Base-by-base conservation (phyloP, 768 basidiomycete genomes). In the Hydnomerulius pinastri region DNA sequence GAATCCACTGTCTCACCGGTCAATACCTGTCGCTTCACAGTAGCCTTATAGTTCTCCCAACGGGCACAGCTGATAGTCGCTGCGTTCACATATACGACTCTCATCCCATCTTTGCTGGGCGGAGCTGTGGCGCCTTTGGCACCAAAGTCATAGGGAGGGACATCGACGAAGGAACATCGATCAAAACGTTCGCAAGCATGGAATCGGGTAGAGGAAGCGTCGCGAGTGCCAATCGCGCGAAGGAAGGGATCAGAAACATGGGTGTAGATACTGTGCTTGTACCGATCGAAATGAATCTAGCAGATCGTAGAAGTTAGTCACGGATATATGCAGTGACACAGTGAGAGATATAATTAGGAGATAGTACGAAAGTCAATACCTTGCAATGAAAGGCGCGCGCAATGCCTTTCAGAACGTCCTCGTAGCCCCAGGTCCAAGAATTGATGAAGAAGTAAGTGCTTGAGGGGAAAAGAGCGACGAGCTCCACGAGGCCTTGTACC, bases 401-500 rank as follows among this genome's bases (percentile, higher is more conserved):
- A 7, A 98, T 71, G 0, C 77, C 89, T 60, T 92, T 90, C 24
- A 97, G 73, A 12, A 95, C 72, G 48, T 94, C 91, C 67, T 99
- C 96, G 64, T 97, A 98, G 1, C 96, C 96, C 86, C 90, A 95
- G 0, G 95, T 96, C 96, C 96, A 99, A 0, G 81, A 65, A 62
- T 97, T 96, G 50, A 99, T 75, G 71, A 89, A 98, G 71, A 98
- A 97, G 47, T 82, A 75, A 0, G 85, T 85, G 4, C 77, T 71
- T 0, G 72, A 53, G 0, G 92, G 87, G 49, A 86, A 88, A 3
- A 83, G 61, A 9, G 74, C 71, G 68, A 98, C 86, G 1, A 97
- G 74, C 15, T 81, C 71, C 17, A 92, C 67, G 3, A 96, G 70
- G 2, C 86, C 89, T 21, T 71, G 56, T 0, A 84, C 80, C 0